These are phyloP conservation scores for Microsporum canis DNA, from an alignment of 2,329 filamentous ascomycete genomes.

Conservation along the genomic window DNA sequence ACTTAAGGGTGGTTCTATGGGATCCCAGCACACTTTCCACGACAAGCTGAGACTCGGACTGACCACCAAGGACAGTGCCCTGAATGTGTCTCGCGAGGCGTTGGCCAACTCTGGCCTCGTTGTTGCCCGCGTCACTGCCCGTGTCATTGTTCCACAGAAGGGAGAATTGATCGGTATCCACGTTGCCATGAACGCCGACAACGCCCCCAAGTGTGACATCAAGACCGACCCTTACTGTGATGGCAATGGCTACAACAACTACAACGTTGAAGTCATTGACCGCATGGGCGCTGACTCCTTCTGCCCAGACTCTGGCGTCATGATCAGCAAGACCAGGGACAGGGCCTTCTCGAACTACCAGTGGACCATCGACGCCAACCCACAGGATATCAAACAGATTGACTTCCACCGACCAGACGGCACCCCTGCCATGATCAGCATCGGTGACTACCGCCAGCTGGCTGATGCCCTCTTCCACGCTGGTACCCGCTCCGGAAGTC, in stretches of 20 bases:
- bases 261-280: constrained; percentile 15
- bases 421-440: constrained; percentile 9
- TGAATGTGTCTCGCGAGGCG: constrained; percentile 12
- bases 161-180: constrained; percentile 11
- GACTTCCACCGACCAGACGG: constrained; percentile 14
- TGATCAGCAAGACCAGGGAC: constrained; percentile 14
- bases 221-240: constrained; percentile 13
- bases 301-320: constrained; percentile 14
- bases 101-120: constrained; percentile 11
- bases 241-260: constrained; percentile 11
- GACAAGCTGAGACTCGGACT: constrained; percentile 13
- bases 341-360: constrained; percentile 8
- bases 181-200: constrained; percentile 13
- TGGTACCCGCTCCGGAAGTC: constrained; percentile 15
- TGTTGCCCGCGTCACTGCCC: constrained; percentile 12
- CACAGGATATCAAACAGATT: constrained; percentile 12
- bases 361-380: constrained; percentile 16
- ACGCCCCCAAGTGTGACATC: constrained; percentile 9
- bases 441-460: constrained; percentile 15
- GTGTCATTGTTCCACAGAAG: constrained; percentile 9
- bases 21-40: constrained; percentile 13
- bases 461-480: constrained; percentile 15
- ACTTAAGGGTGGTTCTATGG: constrained; percentile 12
- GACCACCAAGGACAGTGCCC: constrained; percentile 5
- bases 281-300: constrained; percentile 15